phyloP scores from a whole-genome alignment of 2,329 filamentous ascomycete species.

The Fusarium poae region DNA sequence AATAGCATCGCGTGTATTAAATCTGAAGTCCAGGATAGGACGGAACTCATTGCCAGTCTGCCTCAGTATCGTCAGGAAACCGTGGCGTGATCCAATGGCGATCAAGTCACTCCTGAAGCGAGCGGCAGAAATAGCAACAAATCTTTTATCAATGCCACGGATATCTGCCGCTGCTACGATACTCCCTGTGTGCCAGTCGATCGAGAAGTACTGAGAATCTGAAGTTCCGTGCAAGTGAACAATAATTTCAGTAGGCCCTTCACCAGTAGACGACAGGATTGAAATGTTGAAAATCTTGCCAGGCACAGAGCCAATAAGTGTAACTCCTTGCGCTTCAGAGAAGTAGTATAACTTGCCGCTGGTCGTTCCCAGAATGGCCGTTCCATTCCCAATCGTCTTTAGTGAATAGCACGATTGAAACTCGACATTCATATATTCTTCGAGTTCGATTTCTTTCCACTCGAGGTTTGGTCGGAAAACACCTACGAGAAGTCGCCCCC shows the following conservation, averaged over 20 bases:
- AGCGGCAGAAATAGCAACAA: conserved; percentile 63
- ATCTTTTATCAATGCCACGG: conserved; percentile 60
- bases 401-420: conserved; percentile 64
- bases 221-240: conserved; percentile 62
- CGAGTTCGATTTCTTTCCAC: conserved; percentile 60
- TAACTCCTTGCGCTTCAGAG: conserved; percentile 49
- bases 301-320: conserved; percentile 55
- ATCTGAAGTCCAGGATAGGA: conserved; percentile 53
- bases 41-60: conserved; percentile 48
- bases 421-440: conserved; percentile 53
- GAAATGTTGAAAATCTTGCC: conserved; percentile 67
- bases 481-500: conserved; percentile 69
- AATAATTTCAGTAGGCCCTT: conserved; percentile 53
- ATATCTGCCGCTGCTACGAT: conserved; percentile 51
- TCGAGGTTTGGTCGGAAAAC: conserved; percentile 49
- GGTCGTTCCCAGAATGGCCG: conserved; percentile 63
- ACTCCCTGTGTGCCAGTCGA: conserved; percentile 52
- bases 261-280: conserved; percentile 49
- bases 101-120: conserved; percentile 59
- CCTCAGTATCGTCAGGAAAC: conserved; percentile 58
- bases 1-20: conserved; percentile 71
- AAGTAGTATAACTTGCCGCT: conserved; percentile 64
- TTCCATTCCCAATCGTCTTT: conserved; percentile 54
- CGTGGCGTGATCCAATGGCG: conserved; percentile 66
- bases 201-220: conserved; percentile 58